These are phyloP conservation scores for Eimeria sp. DNA, from an alignment of 169 alveolate species.

Conservation along the genomic window DNA sequence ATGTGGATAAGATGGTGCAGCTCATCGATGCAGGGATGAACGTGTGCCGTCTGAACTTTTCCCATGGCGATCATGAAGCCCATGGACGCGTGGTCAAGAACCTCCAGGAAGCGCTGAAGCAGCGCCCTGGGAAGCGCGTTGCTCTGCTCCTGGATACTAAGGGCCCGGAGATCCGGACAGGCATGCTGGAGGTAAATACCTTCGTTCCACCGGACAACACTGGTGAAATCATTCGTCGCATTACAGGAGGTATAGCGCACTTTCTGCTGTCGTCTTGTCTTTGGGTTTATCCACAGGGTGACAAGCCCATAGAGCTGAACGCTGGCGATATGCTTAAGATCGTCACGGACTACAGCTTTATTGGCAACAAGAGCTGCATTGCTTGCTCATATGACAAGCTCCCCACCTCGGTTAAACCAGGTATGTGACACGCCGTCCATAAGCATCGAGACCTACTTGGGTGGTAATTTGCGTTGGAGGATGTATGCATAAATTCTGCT, in stretches of 20 bases:
- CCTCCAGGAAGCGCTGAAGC: slow-evolving; percentile 95
- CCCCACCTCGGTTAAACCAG: slow-evolving; percentile 96
- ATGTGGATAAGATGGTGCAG: slow-evolving; percentile 95
- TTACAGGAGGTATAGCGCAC: neutral
- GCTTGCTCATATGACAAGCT: slow-evolving; percentile 97
- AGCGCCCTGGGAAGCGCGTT: slow-evolving; percentile 95
- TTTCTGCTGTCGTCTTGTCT: neutral
- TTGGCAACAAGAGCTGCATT: slow-evolving; percentile 96
- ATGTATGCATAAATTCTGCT: neutral
- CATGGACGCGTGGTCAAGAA: slow-evolving; percentile 94
- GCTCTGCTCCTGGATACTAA: slow-evolving; percentile 99
- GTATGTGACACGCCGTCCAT: slow-evolving; percentile 78
- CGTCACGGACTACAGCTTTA: slow-evolving; percentile 96
- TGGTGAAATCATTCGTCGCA: neutral
- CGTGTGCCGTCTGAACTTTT: slow-evolving; percentile 98
- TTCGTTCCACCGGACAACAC: neutral
- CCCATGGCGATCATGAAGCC: slow-evolving; percentile 98
- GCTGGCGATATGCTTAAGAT: slow-evolving; percentile 97
- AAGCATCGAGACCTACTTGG: neutral
- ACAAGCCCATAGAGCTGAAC: slow-evolving; percentile 92
- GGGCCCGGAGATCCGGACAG: slow-evolving; percentile 99
- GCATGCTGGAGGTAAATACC: slow-evolving; percentile 93
- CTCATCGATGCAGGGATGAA: slow-evolving; percentile 98
- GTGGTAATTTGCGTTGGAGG: neutral
- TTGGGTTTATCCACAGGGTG: slow-evolving; percentile 69